phyloP scores from a whole-genome alignment of 2,329 filamentous ascomycete genomes.

The Shiraia bambusicola region DNA sequence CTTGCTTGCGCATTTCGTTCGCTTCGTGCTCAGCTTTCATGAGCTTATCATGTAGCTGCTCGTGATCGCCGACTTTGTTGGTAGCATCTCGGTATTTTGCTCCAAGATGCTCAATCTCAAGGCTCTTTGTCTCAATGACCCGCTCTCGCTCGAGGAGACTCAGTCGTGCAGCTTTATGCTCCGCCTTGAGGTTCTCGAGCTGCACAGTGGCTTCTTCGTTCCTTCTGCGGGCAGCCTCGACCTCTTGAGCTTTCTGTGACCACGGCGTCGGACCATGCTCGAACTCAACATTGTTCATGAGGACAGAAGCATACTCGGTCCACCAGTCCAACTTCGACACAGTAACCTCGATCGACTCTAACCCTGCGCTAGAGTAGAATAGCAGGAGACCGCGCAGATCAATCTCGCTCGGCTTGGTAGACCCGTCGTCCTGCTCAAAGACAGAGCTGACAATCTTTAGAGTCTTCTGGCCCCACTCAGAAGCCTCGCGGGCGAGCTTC shows the following conservation, averaged over 20 bases:
- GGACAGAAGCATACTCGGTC: conserved; percentile 57
- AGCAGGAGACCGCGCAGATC: conserved; percentile 5
- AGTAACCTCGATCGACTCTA: conserved; percentile 10
- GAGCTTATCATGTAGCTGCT: conserved; percentile 23
- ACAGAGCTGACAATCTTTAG: conserved; percentile 4
- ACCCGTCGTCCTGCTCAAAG: conserved; percentile 8
- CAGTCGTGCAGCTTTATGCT: conserved; percentile 71
- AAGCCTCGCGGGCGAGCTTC: conserved; percentile 14
- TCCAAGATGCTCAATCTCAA: conserved; percentile 91
- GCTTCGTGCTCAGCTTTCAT: conserved; percentile 4
- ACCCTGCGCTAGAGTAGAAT: conserved; percentile 8
- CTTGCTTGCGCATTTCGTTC: conserved; percentile 15
- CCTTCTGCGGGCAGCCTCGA: conserved; percentile 78
- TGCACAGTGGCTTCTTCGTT: conserved; percentile 84
- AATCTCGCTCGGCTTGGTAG: conserved; percentile 1
- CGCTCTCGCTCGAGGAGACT: conserved; percentile 75
- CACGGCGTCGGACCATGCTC: conserved; percentile 76
- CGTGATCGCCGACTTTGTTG: conserved; percentile 26
- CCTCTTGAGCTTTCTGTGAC: conserved; percentile 76
- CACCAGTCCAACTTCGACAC: conserved; percentile 57
- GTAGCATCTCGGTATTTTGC: conserved; percentile 49
- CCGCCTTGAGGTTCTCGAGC: conserved; percentile 74
- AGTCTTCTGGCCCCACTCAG: conserved; percentile 7
- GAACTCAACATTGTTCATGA: conserved; percentile 56
- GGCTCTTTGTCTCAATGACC: conserved; percentile 57